Conservation (phyloP, 768 basidiomycete genomes). For the Suillus occidentalis region DNA sequence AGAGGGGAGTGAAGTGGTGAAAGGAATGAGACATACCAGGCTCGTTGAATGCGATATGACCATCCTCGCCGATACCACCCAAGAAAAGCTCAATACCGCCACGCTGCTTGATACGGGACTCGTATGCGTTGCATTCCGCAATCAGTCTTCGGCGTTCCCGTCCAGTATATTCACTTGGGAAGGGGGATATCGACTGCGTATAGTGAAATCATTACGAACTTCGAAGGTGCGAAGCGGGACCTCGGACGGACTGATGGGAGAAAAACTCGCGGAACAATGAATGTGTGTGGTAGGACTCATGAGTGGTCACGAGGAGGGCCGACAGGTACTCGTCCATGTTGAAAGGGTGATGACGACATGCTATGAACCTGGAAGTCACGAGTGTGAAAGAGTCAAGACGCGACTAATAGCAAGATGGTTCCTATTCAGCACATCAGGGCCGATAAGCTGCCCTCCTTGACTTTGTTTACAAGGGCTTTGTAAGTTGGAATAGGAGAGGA, state of each 20-base stretch:
- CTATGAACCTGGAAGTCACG: constrained; percentile 57
- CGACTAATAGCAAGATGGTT: no score
- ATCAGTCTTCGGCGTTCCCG: constrained; percentile 77
- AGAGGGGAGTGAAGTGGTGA: background rate
- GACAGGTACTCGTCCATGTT: constrained; percentile 97
- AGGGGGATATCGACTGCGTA: constrained; percentile 72
- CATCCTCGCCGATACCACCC: constrained; percentile 92
- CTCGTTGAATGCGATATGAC: constrained; percentile 93
- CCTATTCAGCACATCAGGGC: no score
- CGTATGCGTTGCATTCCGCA: constrained; percentile 80
- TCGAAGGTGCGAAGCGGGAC: no score
- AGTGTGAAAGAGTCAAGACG: no score
- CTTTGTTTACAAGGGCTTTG: constrained; percentile 73
- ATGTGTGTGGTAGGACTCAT: constrained; percentile 89
- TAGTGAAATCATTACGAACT: constrained; percentile 8
- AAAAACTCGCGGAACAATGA: constrained; percentile 95
- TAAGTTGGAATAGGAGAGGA: constrained; percentile 89
- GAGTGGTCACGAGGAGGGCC: constrained; percentile 78
- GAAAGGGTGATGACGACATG: constrained; percentile 86
- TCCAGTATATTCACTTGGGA: constrained; percentile 82
- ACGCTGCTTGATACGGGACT: constrained; percentile 67
- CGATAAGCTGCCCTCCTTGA: constrained; percentile 76
- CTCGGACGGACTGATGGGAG: constrained; percentile 67
- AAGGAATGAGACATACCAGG: constrained; percentile 47
- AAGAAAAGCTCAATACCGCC: constrained; percentile 93